Base-by-base conservation (phyloP, 2,329 filamentous ascomycete species). In the Pseudogymnoascus sp. region DNA sequence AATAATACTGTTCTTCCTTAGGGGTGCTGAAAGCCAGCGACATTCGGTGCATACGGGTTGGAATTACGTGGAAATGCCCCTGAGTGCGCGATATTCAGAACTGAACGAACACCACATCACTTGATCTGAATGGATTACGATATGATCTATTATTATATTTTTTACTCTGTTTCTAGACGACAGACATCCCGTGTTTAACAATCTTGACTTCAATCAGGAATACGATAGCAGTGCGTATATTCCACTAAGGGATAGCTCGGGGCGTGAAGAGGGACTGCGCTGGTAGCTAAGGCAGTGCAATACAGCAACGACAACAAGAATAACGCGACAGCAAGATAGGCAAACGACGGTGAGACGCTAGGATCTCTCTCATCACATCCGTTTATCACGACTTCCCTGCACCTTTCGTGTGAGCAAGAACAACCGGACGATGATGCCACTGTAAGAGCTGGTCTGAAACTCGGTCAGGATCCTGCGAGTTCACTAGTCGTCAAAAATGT, bases 381-480 rank as follows among this genome's bases (percentile, higher is more conserved):
- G 5, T 41, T 6, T 41, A 5, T 8, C 39, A 41, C 4, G 17
- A 9, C 9, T 11, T 41, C 11, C 39, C 15, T 3, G 9, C 60
- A 26, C 60, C 60, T 33, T 44, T 62, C 37, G 59, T 59, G 36
- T 37, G 36, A 9, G 35, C 36, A 3, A 62, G 29, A 1, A 59
- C 17, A 35, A 54, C 60, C 54, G 59, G 54, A 29, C 36, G 50
- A 36, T 59, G 37, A 24, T 59, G 60, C 54, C 60, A 62, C 3
- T 26, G 54, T 15, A 62, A 11, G 39, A 11, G 5, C 13, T 21
- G 9, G 17, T 5, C 21, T 21, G 39, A 44, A 24, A 40, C 50
- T 36, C 60, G 9, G 15, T 44, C 9, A 5, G 54, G 36, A 10
- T 36, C 15, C 24, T 59, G 15, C 5, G 39, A 15, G 9, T 41